These are phyloP conservation scores for Rubia yunnanensis DNA, from an alignment of 257 asterid species.

Conservation along the genomic window DNA sequence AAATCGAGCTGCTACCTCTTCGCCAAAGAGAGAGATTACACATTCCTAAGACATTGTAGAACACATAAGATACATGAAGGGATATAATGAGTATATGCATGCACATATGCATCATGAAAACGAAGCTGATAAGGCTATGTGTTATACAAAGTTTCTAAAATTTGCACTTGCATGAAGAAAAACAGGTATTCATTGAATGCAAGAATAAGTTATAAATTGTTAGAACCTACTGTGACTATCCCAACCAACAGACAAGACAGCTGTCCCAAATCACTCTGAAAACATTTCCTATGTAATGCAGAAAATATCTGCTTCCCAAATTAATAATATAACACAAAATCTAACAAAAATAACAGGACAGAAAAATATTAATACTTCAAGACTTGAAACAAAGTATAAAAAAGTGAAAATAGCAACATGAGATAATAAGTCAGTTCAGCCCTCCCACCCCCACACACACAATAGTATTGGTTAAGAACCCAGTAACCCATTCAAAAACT, in stretches of 20 bases:
- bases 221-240: not conserved
- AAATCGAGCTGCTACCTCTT: slow-evolving; percentile 33
- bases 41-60: slow-evolving; percentile 40
- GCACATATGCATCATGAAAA: not conserved
- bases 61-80: not conserved
- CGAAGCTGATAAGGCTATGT: not conserved
- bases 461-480: not conserved
- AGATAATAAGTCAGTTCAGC: not conserved
- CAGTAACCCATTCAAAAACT: not conserved
- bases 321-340: not conserved
- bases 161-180: not conserved
- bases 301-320: not conserved
- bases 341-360: not conserved
- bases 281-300: not conserved
- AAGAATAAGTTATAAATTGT: not conserved
- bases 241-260: not conserved
- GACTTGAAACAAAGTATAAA: not conserved
- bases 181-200: not conserved
- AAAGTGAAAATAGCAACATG: not conserved
- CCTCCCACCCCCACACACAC: not conserved
- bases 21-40: slow-evolving; percentile 63
- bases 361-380: not conserved
- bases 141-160: not conserved
- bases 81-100: too few relatives aligned
- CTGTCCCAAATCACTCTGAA: not conserved